A percentile compares a stretch with the other conserved stretches of the same genome.
phyloP scores from a whole-genome alignment of 2,329 filamentous ascomycete species.

The Bimuria novae-zelandiae region DNA sequence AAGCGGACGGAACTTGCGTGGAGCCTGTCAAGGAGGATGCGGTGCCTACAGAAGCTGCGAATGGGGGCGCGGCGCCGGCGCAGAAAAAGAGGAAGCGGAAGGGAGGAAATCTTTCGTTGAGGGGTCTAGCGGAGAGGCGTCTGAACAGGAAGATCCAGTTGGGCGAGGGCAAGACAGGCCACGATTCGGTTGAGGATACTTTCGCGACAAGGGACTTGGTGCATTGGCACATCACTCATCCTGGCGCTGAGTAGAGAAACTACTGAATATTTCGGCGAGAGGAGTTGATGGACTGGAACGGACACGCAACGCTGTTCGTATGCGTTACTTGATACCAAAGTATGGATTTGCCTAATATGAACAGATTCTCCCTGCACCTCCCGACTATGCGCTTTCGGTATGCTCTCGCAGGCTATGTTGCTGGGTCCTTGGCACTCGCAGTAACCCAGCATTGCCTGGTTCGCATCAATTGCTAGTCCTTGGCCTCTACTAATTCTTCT shows the following conservation, averaged over 20 bases:
- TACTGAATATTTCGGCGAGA: neutral
- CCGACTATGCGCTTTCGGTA: too few species aligned
- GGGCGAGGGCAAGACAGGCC: conserved; percentile 63
- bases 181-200: conserved; percentile 91
- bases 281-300: neutral
- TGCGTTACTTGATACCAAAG: too few species aligned
- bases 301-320: too few species aligned
- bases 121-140: conserved; percentile 83
- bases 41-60: neutral
- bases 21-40: neutral
- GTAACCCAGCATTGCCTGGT: too few species aligned
- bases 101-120: conserved; percentile 54
- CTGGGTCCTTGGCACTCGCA: neutral
- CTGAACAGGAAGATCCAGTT: conserved; percentile 85
- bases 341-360: too few species aligned
- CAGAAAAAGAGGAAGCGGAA: conserved; percentile 8
- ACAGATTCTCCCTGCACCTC: too few species aligned
- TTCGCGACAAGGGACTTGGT: conserved; percentile 86
- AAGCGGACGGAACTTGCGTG: conserved; percentile 3
- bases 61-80: neutral
- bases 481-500: conserved; percentile 11
- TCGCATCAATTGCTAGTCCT: neutral
- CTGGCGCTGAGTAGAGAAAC: neutral
- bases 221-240: conserved; percentile 68
- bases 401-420: too few species aligned